phyloP scores from a whole-genome alignment of 2,329 filamentous ascomycete species.

The Grosmannia serpens region DNA sequence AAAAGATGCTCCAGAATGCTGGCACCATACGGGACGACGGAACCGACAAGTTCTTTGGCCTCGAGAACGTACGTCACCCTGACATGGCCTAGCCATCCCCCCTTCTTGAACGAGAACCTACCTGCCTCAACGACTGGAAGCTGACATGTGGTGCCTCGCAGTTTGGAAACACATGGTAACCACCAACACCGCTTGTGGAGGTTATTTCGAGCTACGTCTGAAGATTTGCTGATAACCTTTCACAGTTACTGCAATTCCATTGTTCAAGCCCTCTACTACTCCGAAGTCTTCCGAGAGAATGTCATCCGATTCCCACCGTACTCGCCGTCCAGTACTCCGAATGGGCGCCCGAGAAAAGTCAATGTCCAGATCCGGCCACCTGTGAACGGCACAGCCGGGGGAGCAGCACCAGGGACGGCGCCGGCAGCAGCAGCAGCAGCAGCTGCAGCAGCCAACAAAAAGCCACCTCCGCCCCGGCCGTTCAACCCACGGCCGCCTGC shows the following conservation, averaged over 20 bases:
- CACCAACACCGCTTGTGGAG: neutral
- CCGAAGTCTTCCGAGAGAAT: constrained; percentile 82
- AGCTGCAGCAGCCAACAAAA: constrained; percentile 24
- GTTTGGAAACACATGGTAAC: constrained; percentile 98
- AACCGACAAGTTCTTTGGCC: constrained; percentile 95
- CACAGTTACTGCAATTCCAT: constrained; percentile 95
- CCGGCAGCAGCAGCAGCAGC: constrained; percentile 23
- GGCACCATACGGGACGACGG: constrained; percentile 76
- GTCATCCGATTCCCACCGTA: constrained; percentile 81
- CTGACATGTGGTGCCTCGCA: constrained; percentile 31
- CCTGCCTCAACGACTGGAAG: neutral
- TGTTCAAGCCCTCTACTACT: constrained; percentile 93
- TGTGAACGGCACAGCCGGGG: constrained; percentile 27
- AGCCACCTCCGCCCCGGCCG: constrained; percentile 43
- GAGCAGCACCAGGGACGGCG: constrained; percentile 15
- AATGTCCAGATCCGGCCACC: constrained; percentile 50
- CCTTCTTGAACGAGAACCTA: neutral
- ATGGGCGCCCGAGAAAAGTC: constrained; percentile 43
- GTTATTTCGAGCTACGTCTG: neutral
- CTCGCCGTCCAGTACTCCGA: constrained; percentile 57
- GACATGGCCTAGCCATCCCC: neutral
- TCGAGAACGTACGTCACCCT: constrained; percentile 73
- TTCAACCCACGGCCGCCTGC: constrained; percentile 44
- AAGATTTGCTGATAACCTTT: constrained; percentile 7
- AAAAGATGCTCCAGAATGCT: constrained; percentile 70